These are phyloP conservation scores for Bryoerythrophyllum caledonicum DNA, from an alignment of 225 moss, liverwort and hornwort genomes.

Conservation along the genomic window DNA sequence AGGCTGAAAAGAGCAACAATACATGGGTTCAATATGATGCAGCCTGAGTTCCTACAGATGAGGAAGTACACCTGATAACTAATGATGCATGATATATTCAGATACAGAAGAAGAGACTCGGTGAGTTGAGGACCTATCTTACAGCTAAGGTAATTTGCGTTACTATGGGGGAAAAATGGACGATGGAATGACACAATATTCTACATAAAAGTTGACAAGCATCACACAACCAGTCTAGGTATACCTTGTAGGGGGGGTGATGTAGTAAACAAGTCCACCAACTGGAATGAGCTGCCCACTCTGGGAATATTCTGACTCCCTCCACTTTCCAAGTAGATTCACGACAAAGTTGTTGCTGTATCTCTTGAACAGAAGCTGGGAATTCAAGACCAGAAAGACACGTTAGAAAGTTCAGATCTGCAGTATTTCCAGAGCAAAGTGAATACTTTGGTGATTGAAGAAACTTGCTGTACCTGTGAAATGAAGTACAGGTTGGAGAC, in stretches of 20 bases:
- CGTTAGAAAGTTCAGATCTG: not conserved
- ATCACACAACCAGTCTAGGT: not conserved
- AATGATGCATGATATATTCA: not conserved
- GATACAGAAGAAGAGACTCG: not conserved
- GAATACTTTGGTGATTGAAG: not conserved
- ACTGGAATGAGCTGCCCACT: conserved; percentile 93
- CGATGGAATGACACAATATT: not conserved
- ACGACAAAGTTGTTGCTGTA: conserved; percentile 79
- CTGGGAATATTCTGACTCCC: conserved; percentile 87
- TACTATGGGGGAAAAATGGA: not conserved
- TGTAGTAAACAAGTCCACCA: conserved; percentile 94
- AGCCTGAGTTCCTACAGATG: not conserved
- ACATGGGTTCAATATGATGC: not conserved
- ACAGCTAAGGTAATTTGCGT: not conserved
- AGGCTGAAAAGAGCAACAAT: conserved; percentile 49
- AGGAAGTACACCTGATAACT: not conserved
- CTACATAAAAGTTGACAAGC: not conserved
- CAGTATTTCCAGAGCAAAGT: not conserved
- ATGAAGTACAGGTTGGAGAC: conserved; percentile 97
- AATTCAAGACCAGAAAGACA: not conserved
- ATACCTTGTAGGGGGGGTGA: conserved; percentile 91
- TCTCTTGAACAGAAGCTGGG: conserved; percentile 81
- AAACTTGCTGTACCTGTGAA: conserved; percentile 62
- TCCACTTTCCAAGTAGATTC: conserved; percentile 93
- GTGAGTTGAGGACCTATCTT: not conserved